Conservation (phyloP, 352 stramenopile species). For the Phytophthora kernoviae region DNA sequence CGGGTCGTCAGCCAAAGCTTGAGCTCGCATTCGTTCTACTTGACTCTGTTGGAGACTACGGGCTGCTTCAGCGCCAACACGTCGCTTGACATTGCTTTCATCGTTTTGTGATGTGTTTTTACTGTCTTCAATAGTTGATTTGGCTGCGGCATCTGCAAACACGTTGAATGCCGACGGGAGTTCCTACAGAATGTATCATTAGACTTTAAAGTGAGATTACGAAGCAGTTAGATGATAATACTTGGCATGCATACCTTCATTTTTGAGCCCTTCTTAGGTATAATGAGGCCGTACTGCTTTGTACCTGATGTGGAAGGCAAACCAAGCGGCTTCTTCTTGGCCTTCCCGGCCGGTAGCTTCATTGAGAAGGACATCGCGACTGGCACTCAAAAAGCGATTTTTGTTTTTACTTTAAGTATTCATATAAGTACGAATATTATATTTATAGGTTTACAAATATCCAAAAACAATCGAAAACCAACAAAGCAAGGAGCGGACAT, state of each 20-base stretch:
- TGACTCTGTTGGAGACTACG: constrained; percentile 58
- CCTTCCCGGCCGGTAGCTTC: constrained; percentile 54
- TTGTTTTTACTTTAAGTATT: too few relatives aligned
- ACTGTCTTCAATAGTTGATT: constrained; percentile 1
- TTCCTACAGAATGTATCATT: constrained; percentile 17
- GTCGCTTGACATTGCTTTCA: constrained; percentile 20
- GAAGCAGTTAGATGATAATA: not conserved
- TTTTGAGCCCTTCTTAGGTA: constrained; percentile 39
- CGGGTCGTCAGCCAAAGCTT: constrained; percentile 76
- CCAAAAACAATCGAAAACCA: too few relatives aligned
- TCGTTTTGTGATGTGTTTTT: constrained; percentile 7
- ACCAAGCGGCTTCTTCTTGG: constrained; percentile 33
- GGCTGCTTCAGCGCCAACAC: constrained; percentile 51
- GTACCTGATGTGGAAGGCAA: constrained; percentile 14
- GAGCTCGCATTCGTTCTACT: constrained; percentile 51
- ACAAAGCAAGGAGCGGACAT: constrained; percentile 3
- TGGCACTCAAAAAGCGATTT: not conserved
- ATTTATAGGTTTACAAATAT: too few relatives aligned
- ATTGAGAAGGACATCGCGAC: constrained; percentile 64
- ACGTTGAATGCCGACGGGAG: constrained; percentile 25
- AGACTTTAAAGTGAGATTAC: constrained; percentile 17
- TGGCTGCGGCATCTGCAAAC: constrained; percentile 27
- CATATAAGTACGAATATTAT: too few relatives aligned
- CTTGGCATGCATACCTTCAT: constrained; percentile 34
- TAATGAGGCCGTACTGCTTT: constrained; percentile 54